Percentiles rank a stretch among this genome's conserved stretches.
Evolutionary conservation across 148 eudicot species (phyloP).

Genomic region (Chenopodium suecicum): DNA sequence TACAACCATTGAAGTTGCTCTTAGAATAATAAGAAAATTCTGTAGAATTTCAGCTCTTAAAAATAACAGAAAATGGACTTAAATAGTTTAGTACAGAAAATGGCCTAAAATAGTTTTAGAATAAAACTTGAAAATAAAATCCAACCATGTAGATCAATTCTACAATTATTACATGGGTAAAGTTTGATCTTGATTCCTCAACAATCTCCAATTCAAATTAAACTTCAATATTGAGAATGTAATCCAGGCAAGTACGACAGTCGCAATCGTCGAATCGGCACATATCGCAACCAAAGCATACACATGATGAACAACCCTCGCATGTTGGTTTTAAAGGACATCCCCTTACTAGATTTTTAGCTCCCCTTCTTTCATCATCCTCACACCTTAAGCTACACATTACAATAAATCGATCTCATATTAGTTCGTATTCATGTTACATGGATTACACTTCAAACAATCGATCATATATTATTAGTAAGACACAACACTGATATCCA

Average conservation of each 20-base stretch:
- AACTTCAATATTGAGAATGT: constrained; percentile 16
- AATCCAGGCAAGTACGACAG: constrained; percentile 35
- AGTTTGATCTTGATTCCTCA: not conserved
- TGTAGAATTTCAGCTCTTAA: too few relatives aligned
- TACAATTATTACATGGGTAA: not conserved
- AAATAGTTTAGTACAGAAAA: too few relatives aligned
- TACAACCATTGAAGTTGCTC: too few relatives aligned
- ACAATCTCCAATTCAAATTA: not conserved
- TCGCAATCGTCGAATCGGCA: constrained; percentile 38
- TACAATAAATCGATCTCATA: not conserved
- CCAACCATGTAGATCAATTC: not conserved
- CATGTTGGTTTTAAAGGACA: constrained; percentile 22
- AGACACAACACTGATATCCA: too few relatives aligned
- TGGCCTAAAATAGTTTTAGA: not conserved
- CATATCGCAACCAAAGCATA: constrained; percentile 33
- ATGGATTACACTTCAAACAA: too few relatives aligned
- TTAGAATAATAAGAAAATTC: too few relatives aligned
- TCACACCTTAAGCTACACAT: constrained; percentile 16
- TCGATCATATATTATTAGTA: too few relatives aligned
- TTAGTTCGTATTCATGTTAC: not conserved
- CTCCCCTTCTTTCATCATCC: constrained; percentile 11
- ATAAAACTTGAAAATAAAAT: not conserved
- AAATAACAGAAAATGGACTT: too few relatives aligned
- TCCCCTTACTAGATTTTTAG: constrained; percentile 15
- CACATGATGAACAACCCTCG: constrained; percentile 35